These are phyloP conservation scores for Vitis hybrid DNA, from an alignment of 177 flowering plant genomes.

Conservation along the genomic window DNA sequence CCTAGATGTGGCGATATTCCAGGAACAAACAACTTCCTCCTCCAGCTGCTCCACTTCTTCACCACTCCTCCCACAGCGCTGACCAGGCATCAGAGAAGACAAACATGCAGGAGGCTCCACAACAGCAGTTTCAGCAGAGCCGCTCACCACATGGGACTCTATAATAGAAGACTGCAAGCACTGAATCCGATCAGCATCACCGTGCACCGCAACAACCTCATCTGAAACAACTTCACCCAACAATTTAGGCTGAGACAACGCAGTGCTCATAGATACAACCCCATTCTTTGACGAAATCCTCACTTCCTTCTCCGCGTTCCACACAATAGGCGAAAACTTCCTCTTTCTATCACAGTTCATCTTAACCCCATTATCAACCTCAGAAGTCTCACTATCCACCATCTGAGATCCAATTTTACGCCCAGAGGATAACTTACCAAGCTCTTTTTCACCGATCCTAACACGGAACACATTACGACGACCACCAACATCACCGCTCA, in stretches of 20 bases:
- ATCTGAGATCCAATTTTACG: neutral
- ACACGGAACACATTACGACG: neutral
- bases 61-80: conserved; percentile 10
- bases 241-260: conserved; percentile 3
- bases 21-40: conserved; percentile 30
- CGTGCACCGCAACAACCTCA: neutral
- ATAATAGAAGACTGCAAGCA: neutral
- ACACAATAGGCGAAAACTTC: conserved; percentile 41
- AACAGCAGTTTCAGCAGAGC: conserved; percentile 10
- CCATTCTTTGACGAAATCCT: conserved; percentile 22
- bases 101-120: conserved; percentile 6
- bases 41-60: conserved; percentile 28
- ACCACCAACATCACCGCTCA: neutral
- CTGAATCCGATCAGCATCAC: neutral
- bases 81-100: conserved; percentile 7
- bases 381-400: conserved; percentile 1
- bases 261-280: neutral
- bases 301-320: conserved; percentile 36
- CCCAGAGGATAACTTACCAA: neutral
- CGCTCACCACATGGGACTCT: neutral
- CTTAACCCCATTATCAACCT: conserved; percentile 11
- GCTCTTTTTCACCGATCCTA: neutral
- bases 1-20: conserved; percentile 47
- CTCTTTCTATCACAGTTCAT: conserved; percentile 32
- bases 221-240: neutral